A percentile compares a stretch with the other conserved stretches of the same genome.
Evolutionary conservation across 2,329 filamentous ascomycete genomes (phyloP).

Genomic region (Alternaria sp.): DNA sequence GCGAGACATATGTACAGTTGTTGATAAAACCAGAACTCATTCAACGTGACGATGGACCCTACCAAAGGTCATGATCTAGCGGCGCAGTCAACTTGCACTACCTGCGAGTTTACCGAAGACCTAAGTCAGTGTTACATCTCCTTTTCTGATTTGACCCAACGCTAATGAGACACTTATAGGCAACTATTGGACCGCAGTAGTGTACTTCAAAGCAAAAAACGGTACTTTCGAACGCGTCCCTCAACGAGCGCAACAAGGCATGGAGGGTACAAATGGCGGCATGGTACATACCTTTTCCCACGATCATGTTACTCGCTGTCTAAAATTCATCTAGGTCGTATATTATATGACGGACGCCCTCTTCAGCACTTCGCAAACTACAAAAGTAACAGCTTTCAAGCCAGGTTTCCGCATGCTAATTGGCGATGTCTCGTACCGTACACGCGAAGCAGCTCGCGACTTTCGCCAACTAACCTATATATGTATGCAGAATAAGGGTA

Average conservation of each 20-base stretch:
- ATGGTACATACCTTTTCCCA: constrained; percentile 26
- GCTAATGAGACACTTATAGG: constrained; percentile 23
- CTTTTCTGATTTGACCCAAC: not conserved
- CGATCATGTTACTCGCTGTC: not conserved
- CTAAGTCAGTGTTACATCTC: constrained; percentile 15
- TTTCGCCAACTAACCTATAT: constrained; percentile 41
- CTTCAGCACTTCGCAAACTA: constrained; percentile 43
- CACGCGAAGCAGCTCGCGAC: constrained; percentile 32
- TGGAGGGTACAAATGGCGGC: constrained; percentile 54
- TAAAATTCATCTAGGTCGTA: constrained; percentile 44
- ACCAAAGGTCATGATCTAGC: constrained; percentile 36
- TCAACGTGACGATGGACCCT: constrained; percentile 56
- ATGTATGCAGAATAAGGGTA: constrained; percentile 42
- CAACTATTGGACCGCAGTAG: constrained; percentile 46
- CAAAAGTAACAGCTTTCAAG: constrained; percentile 55
- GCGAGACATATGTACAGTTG: not conserved
- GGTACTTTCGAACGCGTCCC: constrained; percentile 54
- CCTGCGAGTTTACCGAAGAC: constrained; percentile 56
- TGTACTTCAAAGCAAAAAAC: constrained; percentile 41
- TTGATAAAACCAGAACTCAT: constrained; percentile 49
- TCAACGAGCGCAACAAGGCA: constrained; percentile 55
- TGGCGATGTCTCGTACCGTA: constrained; percentile 46
- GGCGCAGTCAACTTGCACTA: constrained; percentile 53
- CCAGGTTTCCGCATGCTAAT: constrained; percentile 57
- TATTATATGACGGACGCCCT: constrained; percentile 57